Conservation (phyloP, 176 grass and related monocot species). For the Tillandsia leiboldiana region DNA sequence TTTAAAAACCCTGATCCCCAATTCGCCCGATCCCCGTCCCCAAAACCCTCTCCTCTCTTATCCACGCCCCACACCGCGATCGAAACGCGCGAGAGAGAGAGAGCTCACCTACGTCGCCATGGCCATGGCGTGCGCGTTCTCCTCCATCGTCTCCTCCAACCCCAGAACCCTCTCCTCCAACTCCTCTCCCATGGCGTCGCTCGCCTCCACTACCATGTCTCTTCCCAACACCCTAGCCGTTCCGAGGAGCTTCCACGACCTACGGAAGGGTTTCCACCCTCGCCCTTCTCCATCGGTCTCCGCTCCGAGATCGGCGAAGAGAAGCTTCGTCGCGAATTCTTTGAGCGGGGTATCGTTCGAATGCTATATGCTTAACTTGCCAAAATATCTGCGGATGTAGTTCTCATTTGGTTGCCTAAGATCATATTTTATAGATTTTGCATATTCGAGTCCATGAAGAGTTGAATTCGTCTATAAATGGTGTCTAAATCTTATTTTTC, state of each 20-base stretch:
- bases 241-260: conserved; percentile 24
- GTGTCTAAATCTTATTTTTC: no score
- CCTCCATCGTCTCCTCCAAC: conserved; percentile 27
- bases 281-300: conserved; percentile 17
- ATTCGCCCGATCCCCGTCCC: background rate
- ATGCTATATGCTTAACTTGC: background rate
- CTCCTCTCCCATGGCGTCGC: conserved; percentile 6
- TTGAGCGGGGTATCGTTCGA: conserved; percentile 20
- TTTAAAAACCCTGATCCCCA: background rate
- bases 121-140: conserved; percentile 52
- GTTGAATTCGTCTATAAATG: no score
- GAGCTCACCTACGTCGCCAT: conserved; percentile 1
- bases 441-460: no score
- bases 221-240: conserved; percentile 7
- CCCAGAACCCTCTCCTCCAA: conserved; percentile 13
- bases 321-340: conserved; percentile 45
- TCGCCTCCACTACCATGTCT: background rate
- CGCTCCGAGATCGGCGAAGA: conserved; percentile 30
- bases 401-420: no score
- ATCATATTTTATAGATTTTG: no score
- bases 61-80: background rate
- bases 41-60: background rate
- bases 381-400: no score
- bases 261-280: conserved; percentile 18
- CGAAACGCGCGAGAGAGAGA: background rate